Base-by-base conservation (phyloP, 2,329 filamentous ascomycete species). In the Colletotrichum sidae region DNA sequence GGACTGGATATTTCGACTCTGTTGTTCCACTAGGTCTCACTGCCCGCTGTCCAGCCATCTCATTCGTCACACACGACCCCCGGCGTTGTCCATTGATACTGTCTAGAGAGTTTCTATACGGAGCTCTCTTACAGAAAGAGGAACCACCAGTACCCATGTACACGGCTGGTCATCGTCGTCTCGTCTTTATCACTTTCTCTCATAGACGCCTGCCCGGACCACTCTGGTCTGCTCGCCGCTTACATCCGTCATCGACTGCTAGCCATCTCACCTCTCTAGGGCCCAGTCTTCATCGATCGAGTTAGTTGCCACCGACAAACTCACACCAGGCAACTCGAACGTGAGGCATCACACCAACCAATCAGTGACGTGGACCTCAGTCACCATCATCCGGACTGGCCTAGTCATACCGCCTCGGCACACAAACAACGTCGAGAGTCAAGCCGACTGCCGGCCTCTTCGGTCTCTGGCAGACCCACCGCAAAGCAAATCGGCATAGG, bases 141-240 rank as follows among this genome's bases (percentile, higher is more conserved):
- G 44, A 38, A 54, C 53, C 59, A 52, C 42, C 59, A 64, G 41
- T 65, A 47, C 60, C 60, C 65, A 68, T 68, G 67, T 64, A 64
- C 59, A 68, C 55, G 64, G 64, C 65, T 67, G 65, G 65, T 51
- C 58, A 47, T 57, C 60, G 55, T 50, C 65, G 67, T 68, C 65
- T 51, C 55, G 37, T 47, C 58, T 51, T 44, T 55, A 65, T 44
- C 46, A 45, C 44, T 11, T 58, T 51, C 15, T 47, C 39, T 49
- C 65, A 39, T 12, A 49, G 44, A 34, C 56, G 57, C 15, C 60
- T 38, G 38, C 51, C 37, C 45, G 54, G 44, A 42, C 58, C 38
- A 35, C 42, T 34, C 12, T 58, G 42, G 47, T 53, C 60, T 34
- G 34, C 51, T 35, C 12, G 25, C 33, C 38, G 13, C 59, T 50